phyloP scores from a whole-genome alignment of 2,329 filamentous ascomycete species.

The Aspergillus texensis region DNA sequence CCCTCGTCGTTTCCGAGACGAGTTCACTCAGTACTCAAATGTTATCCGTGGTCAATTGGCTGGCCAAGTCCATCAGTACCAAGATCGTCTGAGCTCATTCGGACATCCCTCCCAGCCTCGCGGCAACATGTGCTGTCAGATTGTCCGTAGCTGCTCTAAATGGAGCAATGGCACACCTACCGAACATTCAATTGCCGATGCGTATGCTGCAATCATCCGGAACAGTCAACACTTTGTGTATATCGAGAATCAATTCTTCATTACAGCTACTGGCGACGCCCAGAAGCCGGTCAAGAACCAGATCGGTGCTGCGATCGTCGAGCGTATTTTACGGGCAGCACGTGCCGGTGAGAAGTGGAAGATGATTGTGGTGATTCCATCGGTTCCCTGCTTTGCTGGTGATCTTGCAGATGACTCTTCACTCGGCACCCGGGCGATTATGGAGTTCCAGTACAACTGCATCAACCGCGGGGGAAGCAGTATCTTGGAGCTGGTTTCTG shows the following conservation, averaged over 20 bases:
- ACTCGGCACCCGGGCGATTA: constrained; percentile 86
- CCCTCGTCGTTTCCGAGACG: constrained; percentile 39
- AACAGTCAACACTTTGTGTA: constrained; percentile 92
- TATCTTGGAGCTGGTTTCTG: constrained; percentile 78
- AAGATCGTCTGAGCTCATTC: constrained; percentile 37
- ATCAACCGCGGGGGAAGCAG: constrained; percentile 91
- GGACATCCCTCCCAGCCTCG: constrained; percentile 27
- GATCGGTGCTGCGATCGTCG: constrained; percentile 88
- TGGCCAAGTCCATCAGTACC: constrained; percentile 48
- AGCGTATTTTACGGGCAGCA: constrained; percentile 78
- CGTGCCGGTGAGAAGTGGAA: constrained; percentile 86
- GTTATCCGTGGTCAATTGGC: constrained; percentile 44
- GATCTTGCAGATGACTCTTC: constrained; percentile 83
- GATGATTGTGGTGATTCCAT: constrained; percentile 86
- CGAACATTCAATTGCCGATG: constrained; percentile 82
- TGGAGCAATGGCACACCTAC: constrained; percentile 92
- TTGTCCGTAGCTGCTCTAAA: constrained; percentile 80
- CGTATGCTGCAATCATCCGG: constrained; percentile 80
- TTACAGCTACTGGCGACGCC: constrained; percentile 84
- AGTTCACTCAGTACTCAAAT: constrained; percentile 42
- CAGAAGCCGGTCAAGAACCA: constrained; percentile 86
- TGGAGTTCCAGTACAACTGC: constrained; percentile 98
- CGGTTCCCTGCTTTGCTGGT: constrained; percentile 90
- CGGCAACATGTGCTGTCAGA: constrained; percentile 43
- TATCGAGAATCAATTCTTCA: constrained; percentile 99